Conservation (phyloP, 305 asterid genomes). For the Plantago lanceolata region DNA sequence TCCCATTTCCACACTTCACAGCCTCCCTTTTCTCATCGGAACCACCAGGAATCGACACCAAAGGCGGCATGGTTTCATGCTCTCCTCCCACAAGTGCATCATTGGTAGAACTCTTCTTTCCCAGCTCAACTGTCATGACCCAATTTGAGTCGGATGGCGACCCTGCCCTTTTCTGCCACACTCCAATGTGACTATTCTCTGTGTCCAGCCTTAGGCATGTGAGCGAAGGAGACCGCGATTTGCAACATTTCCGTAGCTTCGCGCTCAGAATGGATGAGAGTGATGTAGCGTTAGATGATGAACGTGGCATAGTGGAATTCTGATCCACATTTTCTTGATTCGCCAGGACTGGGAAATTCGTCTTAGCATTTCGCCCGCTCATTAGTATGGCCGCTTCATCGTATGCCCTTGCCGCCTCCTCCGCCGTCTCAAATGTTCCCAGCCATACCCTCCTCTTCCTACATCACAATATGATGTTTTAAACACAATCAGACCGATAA, state of each 20-base stretch:
- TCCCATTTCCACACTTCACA: constrained; percentile 26
- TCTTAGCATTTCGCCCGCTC: constrained; percentile 88
- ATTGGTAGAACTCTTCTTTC: constrained; percentile 32
- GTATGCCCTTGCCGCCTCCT: constrained; percentile 85
- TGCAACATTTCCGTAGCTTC: constrained; percentile 71
- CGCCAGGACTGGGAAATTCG: constrained; percentile 60
- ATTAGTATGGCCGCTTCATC: constrained; percentile 84
- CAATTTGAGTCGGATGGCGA: constrained; percentile 64
- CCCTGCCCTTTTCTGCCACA: constrained; percentile 97
- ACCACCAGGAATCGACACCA: not conserved
- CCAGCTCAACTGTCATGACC: constrained; percentile 92
- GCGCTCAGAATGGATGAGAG: constrained; percentile 68
- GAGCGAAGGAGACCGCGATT: constrained; percentile 83
- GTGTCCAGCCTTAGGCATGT: constrained; percentile 89
- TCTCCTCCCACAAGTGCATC: not conserved
- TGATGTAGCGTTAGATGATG: constrained; percentile 28
- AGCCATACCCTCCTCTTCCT: constrained; percentile 97
- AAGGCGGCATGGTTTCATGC: not conserved
- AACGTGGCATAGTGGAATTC: constrained; percentile 25
- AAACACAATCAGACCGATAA: not conserved
- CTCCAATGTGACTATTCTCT: constrained; percentile 81
- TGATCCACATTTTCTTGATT: constrained; percentile 22
- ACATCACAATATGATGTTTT: not conserved
- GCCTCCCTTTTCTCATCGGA: constrained; percentile 1
- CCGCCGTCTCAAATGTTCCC: constrained; percentile 86